These are phyloP conservation scores for Clonostachys rhizophaga DNA, from an alignment of 2,329 filamentous ascomycete genomes.

Conservation along the genomic window DNA sequence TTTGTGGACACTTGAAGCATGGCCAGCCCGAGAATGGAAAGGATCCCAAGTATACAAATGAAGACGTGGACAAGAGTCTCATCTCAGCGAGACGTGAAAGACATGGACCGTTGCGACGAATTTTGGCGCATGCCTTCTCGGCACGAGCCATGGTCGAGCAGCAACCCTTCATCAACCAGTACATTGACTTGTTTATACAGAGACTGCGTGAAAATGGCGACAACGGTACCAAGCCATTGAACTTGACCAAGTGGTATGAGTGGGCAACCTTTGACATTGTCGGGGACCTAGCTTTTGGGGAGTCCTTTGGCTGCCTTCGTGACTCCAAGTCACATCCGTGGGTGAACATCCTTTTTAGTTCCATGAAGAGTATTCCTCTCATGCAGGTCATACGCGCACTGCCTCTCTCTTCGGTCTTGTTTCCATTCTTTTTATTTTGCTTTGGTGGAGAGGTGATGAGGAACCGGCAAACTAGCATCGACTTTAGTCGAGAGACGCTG, in stretches of 20 bases:
- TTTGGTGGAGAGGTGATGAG: too few species aligned
- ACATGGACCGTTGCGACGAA: not conserved
- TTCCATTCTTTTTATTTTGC: too few species aligned
- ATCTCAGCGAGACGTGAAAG: not conserved
- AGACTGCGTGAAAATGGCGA: slow-evolving; percentile 8
- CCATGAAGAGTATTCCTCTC: not conserved
- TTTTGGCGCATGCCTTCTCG: slow-evolving; percentile 1
- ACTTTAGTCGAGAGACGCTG: too few species aligned
- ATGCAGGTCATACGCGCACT: too few species aligned
- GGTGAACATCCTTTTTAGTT: slow-evolving; percentile 7
- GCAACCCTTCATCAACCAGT: slow-evolving; percentile 1
- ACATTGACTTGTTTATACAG: slow-evolving; percentile 12
- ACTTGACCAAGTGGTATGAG: slow-evolving; percentile 7
- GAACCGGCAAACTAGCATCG: too few species aligned
- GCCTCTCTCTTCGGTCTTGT: too few species aligned
- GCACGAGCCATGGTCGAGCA: slow-evolving; percentile 1
- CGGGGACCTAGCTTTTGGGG: slow-evolving; percentile 16
- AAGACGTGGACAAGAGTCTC: not conserved
- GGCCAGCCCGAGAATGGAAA: not conserved
- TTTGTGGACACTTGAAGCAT: slow-evolving; percentile 19
- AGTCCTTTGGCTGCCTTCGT: slow-evolving; percentile 8
- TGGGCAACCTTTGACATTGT: slow-evolving; percentile 16
- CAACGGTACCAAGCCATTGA: slow-evolving; percentile 4
- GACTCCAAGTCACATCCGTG: slow-evolving; percentile 8
- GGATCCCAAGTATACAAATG: not conserved